Evolutionary conservation across 163 green algal genomes (phyloP), one percentile per base, ranked within the genome.

Genomic region (Trebouxia gelatinosa): DNA sequence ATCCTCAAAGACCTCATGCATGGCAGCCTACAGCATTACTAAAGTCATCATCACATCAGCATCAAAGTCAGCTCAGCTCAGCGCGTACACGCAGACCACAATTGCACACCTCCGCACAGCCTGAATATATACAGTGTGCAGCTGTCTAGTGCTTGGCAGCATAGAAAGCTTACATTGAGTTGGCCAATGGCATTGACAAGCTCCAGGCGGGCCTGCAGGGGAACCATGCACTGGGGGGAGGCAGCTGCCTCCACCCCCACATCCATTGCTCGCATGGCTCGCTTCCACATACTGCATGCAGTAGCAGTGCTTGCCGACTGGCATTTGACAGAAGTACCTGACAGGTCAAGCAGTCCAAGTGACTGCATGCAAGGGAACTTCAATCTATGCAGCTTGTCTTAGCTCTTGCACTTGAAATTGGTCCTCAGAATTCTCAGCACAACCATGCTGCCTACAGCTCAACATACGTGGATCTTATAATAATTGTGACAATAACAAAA

Each of bases 161-260:
- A 66, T 31, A 43, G 11, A 43, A 19, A 35, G 6, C 48, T 57
- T 40, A 80, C 48, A 59, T 88, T 86, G 23, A 91, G 64, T 51
- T 75, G 70, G 34, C 84, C 83, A 6, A 94, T 84, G 29, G 89
- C 80, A 34, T 77, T 61, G n/a, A 95, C 75, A 46, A 95, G 81
- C 84, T 95, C 91, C 26, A 84, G 78, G 51, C 91, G 88, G 0
- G 88, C 89, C 81, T 88, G 81, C 64, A 80, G 54, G 16, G 87
- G 87, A 29, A 92, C 86, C 39, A 77, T 77, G 82, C 86, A 91
- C 16, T 80, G 31, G 28, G 84, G 80, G 37, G 51, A 83, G 40
- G 83, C 83, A 21, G 84, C 84, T 6, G 87, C 87, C 80, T 88
- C 84, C 35, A 89, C 86, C 54, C 82, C 86, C 9, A 92, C 87